Base-by-base conservation (phyloP, 345 rosid species). In the Salix arbutifolia region DNA sequence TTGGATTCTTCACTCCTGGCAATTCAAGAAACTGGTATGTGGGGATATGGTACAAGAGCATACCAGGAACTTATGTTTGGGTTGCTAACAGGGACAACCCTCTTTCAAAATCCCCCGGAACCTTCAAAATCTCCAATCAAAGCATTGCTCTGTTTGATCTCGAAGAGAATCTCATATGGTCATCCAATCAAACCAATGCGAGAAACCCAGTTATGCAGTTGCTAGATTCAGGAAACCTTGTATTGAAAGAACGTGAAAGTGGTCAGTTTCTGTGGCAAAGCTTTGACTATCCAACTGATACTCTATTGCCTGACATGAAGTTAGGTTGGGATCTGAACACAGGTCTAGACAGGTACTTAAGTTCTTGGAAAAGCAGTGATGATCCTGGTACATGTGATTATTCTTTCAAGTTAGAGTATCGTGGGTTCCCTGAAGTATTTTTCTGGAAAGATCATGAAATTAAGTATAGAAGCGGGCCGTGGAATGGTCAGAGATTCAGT, bases 61-160 rank as follows among this genome's bases (percentile, higher is more conserved):
- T 93, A 73, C 72, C 87, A 2, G 84, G 71, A 83, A 88, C 96
- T 3, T 88, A 86, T n/a, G 97, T 89, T 1, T 95, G 98, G 98
- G 93, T 95, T 19, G 98, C 99, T 7, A 93, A 95, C 83, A 86
- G 99, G 76, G 94, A 90, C 82, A 18, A 19, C 42, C 97, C 98
- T 30, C 83, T 95, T 67, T 6, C 85, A 5, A 74, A 80, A 68
- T 85, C 96, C 53, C 35, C 89, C 0, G 91, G 87, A n/a, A 71
- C 50, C 8, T 74, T 95, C 78, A 83, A 74, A 79, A 78, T 91
- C 75, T 82, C 67, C 65, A 79, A 82, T 67, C 79, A 72, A 21
- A 87, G 79, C 73, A 76, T 89, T 58, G 84, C 76, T 61, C 69
- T 95, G 72, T 48, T 84, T 6, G 89, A 82, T 73, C 73, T 58